Conservation (phyloP, 768 basidiomycete species). For the Rhizopogon rudus region DNA sequence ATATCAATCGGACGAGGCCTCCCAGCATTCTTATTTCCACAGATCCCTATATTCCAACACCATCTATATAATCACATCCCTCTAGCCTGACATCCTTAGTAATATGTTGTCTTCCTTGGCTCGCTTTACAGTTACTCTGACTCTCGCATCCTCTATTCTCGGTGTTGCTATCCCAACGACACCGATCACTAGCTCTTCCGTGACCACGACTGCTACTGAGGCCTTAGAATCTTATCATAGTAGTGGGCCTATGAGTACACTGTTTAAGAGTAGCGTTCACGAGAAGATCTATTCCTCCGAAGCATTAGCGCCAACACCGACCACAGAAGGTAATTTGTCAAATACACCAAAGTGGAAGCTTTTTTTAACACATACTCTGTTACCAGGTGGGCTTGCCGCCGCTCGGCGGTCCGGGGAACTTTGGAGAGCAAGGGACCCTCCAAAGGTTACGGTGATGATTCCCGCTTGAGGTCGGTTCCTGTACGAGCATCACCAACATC, state of each 20-base stretch:
- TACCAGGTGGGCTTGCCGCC: background rate
- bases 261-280: no score
- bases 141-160: constrained; percentile 11
- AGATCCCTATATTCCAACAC: background rate
- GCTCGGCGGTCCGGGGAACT: background rate
- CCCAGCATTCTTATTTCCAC: background rate
- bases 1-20: background rate
- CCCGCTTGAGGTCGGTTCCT: background rate
- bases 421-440: background rate
- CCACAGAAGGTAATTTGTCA: no score
- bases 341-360: background rate
- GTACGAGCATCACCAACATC: background rate
- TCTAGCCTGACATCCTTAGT: background rate
- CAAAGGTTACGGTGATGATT: background rate
- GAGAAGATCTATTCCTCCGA: no score
- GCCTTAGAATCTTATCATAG: no score
- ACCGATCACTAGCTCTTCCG: no score
- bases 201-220: no score
- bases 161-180: constrained; percentile 8
- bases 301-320: no score
- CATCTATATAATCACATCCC: background rate
- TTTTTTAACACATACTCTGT: background rate
- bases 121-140: background rate
- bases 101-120: background rate
- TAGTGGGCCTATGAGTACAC: no score